Evolutionary conservation across 2,329 filamentous ascomycete genomes (phyloP).

Genomic region (Fusarium fracticaudum): DNA sequence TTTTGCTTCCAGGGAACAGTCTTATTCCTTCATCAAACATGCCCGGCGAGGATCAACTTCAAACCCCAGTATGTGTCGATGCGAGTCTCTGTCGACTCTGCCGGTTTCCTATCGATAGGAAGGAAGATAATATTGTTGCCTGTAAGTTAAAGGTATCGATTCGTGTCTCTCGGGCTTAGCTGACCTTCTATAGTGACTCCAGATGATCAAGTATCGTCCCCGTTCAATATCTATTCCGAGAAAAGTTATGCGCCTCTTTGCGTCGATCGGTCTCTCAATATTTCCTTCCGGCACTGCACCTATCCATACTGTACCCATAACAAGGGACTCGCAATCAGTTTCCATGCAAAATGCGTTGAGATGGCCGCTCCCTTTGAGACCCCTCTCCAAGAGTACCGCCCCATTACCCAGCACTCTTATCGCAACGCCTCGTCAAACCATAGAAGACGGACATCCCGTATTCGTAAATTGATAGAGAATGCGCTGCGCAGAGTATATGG

Average conservation of each 20-base stretch:
- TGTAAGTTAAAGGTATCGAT: accelerated
- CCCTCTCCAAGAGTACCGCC: neutral
- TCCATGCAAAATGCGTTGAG: neutral
- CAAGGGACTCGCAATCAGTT: neutral
- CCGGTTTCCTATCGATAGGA: neutral
- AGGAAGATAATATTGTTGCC: neutral
- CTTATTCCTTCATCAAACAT: neutral
- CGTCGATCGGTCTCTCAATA: neutral
- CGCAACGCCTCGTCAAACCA: neutral
- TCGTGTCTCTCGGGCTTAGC: accelerated
- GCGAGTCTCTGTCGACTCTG: neutral
- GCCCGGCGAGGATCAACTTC: neutral
- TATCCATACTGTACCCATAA: neutral
- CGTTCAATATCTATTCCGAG: neutral
- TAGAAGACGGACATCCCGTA: neutral
- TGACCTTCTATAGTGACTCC: neutral
- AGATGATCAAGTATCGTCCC: neutral
- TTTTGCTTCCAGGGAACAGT: no score
- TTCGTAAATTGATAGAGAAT: neutral
- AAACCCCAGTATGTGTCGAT: constrained; percentile 11
- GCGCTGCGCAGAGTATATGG: neutral
- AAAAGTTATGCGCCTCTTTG: neutral
- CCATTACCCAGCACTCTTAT: neutral
- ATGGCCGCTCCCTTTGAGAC: neutral
- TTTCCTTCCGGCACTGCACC: neutral